Percentiles rank a stretch among this genome's conserved stretches.
phyloP scores from a whole-genome alignment of 352 stramenopile genomes.

The Phytopythium oedochilum region DNA sequence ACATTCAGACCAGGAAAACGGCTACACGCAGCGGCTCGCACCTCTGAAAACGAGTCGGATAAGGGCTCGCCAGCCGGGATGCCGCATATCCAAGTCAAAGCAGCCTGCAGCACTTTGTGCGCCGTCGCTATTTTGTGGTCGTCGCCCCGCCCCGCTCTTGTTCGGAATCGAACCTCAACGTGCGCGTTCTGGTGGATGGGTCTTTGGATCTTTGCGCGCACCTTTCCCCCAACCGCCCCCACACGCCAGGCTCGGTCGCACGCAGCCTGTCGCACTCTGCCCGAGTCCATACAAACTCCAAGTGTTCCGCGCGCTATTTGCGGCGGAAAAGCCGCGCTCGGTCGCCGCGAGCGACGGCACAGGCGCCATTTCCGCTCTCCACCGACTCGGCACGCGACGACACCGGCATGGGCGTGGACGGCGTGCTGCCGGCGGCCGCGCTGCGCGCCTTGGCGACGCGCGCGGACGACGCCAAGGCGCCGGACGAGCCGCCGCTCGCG shows the following conservation, averaged over 20 bases:
- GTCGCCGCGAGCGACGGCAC: too few relatives aligned
- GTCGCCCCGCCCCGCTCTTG: neutral
- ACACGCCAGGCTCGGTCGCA: too few relatives aligned
- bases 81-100: too few relatives aligned
- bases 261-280: neutral
- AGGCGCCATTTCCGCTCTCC: neutral
- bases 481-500: neutral
- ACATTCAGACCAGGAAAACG: too few relatives aligned
- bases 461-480: conserved; percentile 2
- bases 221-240: neutral
- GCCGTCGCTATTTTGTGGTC: too few relatives aligned
- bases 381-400: neutral
- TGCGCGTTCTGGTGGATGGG: neutral
- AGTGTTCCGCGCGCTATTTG: neutral
- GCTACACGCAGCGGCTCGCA: too few relatives aligned
- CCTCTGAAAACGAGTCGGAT: too few relatives aligned
- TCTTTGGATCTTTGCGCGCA: neutral
- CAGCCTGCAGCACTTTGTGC: too few relatives aligned
- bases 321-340: neutral
- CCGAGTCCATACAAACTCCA: neutral
- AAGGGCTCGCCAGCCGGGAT: too few relatives aligned
- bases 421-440: conserved; percentile 6
- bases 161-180: neutral
- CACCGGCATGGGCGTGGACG: conserved; percentile 20
- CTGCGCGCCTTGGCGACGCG: conserved; percentile 4